Percentiles rank a stretch among this genome's conserved stretches.
phyloP scores from a whole-genome alignment of 352 stramenopile species.

The Globisporangium solare region DNA sequence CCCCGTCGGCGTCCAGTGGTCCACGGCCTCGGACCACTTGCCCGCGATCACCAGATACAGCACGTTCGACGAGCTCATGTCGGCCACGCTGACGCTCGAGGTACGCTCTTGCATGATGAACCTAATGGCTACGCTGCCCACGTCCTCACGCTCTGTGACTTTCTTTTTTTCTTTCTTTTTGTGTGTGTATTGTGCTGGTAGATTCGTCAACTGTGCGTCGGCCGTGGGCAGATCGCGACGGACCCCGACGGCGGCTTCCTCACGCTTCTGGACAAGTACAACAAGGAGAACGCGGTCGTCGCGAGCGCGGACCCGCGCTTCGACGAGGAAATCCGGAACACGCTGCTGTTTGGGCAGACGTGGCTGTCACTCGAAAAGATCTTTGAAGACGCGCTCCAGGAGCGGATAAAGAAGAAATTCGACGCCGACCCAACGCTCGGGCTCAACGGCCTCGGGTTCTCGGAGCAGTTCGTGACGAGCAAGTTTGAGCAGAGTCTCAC shows the following conservation, averaged over 20 bases:
- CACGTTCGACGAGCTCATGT: slow-evolving; percentile 90
- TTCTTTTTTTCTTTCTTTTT: too few species aligned
- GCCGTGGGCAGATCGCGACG: slow-evolving; percentile 79
- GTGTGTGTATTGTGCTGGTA: slow-evolving; percentile 14
- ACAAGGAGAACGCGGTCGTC: slow-evolving; percentile 53
- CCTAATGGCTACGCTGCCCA: background rate
- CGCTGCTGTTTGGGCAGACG: slow-evolving; percentile 81
- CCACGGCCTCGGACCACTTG: slow-evolving; percentile 58
- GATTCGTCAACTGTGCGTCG: slow-evolving; percentile 77
- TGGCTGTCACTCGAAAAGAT: slow-evolving; percentile 88
- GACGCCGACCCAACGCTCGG: slow-evolving; percentile 36
- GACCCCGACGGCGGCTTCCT: slow-evolving; percentile 82
- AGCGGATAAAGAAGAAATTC: slow-evolving; percentile 77
- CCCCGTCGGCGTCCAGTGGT: slow-evolving; percentile 68
- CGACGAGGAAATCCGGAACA: slow-evolving; percentile 83
- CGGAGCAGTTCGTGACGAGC: slow-evolving; percentile 76
- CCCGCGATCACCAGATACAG: slow-evolving; percentile 84
- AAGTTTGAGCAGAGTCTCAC: slow-evolving; percentile 86
- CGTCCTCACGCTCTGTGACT: background rate
- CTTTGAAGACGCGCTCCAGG: slow-evolving; percentile 85
- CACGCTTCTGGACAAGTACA: slow-evolving; percentile 82
- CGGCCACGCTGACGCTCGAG: slow-evolving; percentile 81
- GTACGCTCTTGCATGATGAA: slow-evolving; percentile 20
- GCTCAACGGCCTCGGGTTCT: slow-evolving; percentile 54
- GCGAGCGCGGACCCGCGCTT: slow-evolving; percentile 51